phyloP scores from a whole-genome alignment of 805 yeast species.

The Vanderwaltozyma yarrowii region DNA sequence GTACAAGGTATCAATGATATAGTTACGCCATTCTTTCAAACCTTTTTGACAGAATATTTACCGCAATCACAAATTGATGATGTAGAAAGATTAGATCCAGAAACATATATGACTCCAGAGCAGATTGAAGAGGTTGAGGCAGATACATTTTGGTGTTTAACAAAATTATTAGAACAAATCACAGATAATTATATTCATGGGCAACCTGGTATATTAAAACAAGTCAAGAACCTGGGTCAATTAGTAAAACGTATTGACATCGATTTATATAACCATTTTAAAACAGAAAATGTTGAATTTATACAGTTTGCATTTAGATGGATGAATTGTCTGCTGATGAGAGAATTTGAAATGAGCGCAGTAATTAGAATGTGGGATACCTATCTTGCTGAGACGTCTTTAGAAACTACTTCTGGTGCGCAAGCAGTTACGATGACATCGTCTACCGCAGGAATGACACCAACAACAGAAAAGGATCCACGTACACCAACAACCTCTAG shows the following conservation, averaged over 20 bases:
- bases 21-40: constrained; percentile 86
- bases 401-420: constrained; percentile 22
- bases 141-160: constrained; percentile 94
- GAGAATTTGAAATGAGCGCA: constrained; percentile 70
- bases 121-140: constrained; percentile 73
- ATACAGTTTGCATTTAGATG: constrained; percentile 93
- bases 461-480: constrained; percentile 7
- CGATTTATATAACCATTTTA: constrained; percentile 63
- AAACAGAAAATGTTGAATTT: constrained; percentile 78
- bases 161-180: constrained; percentile 83
- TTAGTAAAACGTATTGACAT: constrained; percentile 73
- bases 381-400: constrained; percentile 58
- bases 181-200: constrained; percentile 97
- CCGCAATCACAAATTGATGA: constrained; percentile 31
- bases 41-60: constrained; percentile 63
- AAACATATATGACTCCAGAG: constrained; percentile 41
- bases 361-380: constrained; percentile 98
- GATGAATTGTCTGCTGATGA: constrained; percentile 97
- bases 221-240: constrained; percentile 70
- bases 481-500: constrained; percentile 17
- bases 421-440: constrained; percentile 3
- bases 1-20: constrained; percentile 96
- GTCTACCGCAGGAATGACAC: constrained; percentile 5
- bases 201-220: constrained; percentile 93
- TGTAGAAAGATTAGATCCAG: constrained; percentile 55